Base-by-base conservation (phyloP, 257 asterid genomes). In the Nicotiana obtusifolia region DNA sequence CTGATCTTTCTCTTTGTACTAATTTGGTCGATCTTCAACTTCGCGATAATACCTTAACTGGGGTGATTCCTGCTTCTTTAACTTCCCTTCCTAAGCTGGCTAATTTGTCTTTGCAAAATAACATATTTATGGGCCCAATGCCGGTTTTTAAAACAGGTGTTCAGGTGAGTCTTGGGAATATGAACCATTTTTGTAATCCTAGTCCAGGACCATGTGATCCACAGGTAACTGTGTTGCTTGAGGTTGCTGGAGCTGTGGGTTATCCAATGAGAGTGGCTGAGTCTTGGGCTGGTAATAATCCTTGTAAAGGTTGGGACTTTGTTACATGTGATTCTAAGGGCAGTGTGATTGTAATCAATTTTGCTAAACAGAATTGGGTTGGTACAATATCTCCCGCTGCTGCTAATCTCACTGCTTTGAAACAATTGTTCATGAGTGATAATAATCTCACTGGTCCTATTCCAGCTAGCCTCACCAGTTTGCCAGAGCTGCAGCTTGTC, bases 211-310 rank as follows among this genome's bases (percentile, higher is more conserved):
- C 93, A 0, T 95, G 99, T 80, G 91, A 85, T 80, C 90, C 92
- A 4, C 97, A 88, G 85, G 98, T 95, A 16, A 87, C 87, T 9
- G 52, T 68, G n/a, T 82, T 95, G 89, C 94, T 95, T 2, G 86
- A 88, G 20, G 83, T 81, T 41, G 98, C 89, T 11, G 86, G 83
- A 2, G 86, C 84, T 0, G 84, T 94, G 83, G 88, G 89, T 10
- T 94, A 90, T 79, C 99, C 99, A 1, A 14, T 71, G 76, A 71
- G 66, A 3, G 68, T 95, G 71, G 96, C 97, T 0, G 85, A 89
- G 26, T 85, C 93, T 52, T 92, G 99, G 99, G 82, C 76, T 11
- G 98, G 97, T 79, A 92, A 94, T 20, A 62, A 92, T 75, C 90
- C 99, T 9, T 95, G 97, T 81, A 60, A 81, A 5, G 80, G 79